These are phyloP conservation scores for Neocallimastix lanati DNA, from an alignment of 192 early-diverging fungal genomes.

Conservation along the genomic window DNA sequence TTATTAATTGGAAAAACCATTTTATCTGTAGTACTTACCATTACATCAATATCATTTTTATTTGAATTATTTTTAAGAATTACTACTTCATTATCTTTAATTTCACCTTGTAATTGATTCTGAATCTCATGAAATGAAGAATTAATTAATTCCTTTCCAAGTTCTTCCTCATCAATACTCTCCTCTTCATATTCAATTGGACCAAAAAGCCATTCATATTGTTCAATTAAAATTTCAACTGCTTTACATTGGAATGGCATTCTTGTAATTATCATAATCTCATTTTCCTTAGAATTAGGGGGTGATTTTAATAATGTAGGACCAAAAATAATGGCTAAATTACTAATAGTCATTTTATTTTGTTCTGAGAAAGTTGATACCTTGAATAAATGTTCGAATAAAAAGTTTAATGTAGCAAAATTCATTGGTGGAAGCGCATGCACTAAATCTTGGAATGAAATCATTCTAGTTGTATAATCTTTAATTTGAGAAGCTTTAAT, in stretches of 20 bases:
- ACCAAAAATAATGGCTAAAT: neutral
- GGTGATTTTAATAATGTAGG: neutral
- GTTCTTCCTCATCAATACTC: conserved; percentile 4
- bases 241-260: conserved; percentile 18
- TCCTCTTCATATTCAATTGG: conserved; percentile 36
- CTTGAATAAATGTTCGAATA: conserved; percentile 24
- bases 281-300: neutral
- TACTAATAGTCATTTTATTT: neutral
- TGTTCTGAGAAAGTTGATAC: neutral
- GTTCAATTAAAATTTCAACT: conserved; percentile 26
- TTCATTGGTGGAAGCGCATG: conserved; percentile 20
- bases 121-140: neutral
- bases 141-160: neutral
- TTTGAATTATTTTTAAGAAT: neutral
- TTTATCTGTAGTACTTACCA: neutral
- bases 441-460: conserved; percentile 29
- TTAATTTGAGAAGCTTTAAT: conserved; percentile 18
- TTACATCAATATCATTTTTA: neutral
- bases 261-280: neutral
- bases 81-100: neutral
- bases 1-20: neutral
- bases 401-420: conserved; percentile 20
- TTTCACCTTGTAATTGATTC: neutral
- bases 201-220: conserved; percentile 34
- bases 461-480: conserved; percentile 28